Percentiles rank a stretch among this genome's conserved stretches.
Conservation (phyloP, 257 asterid genomes). For the Solanum boliviense region DNA sequence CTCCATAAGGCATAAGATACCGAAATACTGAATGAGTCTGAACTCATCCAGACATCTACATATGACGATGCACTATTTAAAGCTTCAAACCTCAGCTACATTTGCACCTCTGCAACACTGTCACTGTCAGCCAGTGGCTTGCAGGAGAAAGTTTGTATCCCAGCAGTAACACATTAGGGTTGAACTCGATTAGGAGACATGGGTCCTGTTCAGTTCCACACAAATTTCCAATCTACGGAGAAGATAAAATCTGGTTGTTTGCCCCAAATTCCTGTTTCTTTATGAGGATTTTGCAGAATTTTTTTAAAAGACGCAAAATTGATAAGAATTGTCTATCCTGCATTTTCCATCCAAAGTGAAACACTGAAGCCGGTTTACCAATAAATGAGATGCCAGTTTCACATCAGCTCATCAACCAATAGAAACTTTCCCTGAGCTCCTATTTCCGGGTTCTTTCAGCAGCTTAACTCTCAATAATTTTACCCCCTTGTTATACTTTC, state of each 20-base stretch:
- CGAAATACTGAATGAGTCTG: not conserved
- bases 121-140: not conserved
- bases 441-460: not conserved
- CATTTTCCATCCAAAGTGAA: not conserved
- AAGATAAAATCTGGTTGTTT: not conserved
- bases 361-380: not conserved
- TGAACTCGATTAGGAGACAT: not conserved
- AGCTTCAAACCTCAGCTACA: not conserved
- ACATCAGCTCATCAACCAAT: not conserved
- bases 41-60: not conserved
- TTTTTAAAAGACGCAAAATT: not conserved
- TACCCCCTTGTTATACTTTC: not conserved
- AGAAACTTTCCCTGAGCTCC: not conserved
- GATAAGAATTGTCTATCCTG: not conserved
- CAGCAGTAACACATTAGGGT: not conserved
- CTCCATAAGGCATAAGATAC: not conserved
- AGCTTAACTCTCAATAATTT: not conserved
- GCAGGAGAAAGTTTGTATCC: not conserved
- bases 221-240: not conserved
- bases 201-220: not conserved
- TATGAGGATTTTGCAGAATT: not conserved
- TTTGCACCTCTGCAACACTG: not conserved
- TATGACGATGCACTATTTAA: not conserved
- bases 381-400: not conserved
- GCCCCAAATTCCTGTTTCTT: not conserved